Evolutionary conservation across 805 yeast species (phyloP), one percentile per base, ranked within the genome.

Genomic region (Yarrowia sp.): DNA sequence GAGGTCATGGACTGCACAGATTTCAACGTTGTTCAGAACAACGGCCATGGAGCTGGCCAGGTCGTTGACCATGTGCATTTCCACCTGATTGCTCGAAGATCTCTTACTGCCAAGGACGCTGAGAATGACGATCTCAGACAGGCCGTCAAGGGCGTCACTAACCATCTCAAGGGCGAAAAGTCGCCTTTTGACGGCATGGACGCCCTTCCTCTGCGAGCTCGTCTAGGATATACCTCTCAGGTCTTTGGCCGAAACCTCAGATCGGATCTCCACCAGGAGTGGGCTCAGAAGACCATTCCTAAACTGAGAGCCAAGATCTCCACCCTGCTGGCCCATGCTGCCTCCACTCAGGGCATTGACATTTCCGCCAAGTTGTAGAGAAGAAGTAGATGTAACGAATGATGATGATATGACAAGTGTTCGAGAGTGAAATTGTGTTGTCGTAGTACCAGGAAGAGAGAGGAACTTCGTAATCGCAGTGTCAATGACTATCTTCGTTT

Each of bases 1-100:
- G 48, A 71, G 11, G 72, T 71, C 19, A 67, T 73, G 4, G 74
- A 71, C 3, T 72, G 73, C 14, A 65, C 70, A 11, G 79, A 76
- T 8, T 77, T 73, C 73, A 79, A 79, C 64, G 71, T 79, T 12
- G 75, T 79, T 14, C 81, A 79, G 67, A 79, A 79, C 72, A 79
- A 94, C 76, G 98, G 98, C 0, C 87, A 89, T 0, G 93, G 89
- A 41, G 93, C 97, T 1, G 98, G 98, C 1, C 98, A 94, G 76
- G 86, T 92, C 9, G 88, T 94, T 0, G 97, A 97, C 11, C 98
- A 94, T 77, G 82, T 94, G n/a, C 98, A 94, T 75, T 89, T 95
- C 16, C 98, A 94, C 75, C 77, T 94, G 22, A 90, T 94, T 16
- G 96, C 97, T 12, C 82, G 98, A 58, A 71, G 72, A 43, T 56